phyloP scores from a whole-genome alignment of 2,329 filamentous ascomycete genomes.

The Colletotrichum cordylinicola region DNA sequence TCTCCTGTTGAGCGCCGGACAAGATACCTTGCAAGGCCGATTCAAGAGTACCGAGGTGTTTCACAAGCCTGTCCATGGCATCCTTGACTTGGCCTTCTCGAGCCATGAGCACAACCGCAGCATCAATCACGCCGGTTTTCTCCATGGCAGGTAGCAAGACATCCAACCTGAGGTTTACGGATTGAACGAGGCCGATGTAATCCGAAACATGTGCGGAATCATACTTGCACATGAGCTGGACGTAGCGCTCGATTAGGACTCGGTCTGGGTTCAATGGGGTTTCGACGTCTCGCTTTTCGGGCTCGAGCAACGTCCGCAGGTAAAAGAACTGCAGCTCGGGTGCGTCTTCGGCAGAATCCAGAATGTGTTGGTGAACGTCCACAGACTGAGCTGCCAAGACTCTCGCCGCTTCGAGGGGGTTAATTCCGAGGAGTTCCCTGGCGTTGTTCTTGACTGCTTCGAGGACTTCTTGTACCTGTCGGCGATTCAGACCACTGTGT shows the following conservation, averaged over 20 bases:
- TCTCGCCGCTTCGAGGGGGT: conserved; percentile 68
- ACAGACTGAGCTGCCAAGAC: conserved; percentile 67
- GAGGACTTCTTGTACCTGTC: conserved; percentile 76
- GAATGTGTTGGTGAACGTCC: conserved; percentile 69
- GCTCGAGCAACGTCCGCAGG: conserved; percentile 76
- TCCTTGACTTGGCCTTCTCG: conserved; percentile 82
- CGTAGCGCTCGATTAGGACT: conserved; percentile 80
- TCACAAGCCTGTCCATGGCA: conserved; percentile 85
- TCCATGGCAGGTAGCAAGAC: conserved; percentile 87
- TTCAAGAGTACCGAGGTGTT: conserved; percentile 80
- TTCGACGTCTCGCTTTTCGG: conserved; percentile 36
- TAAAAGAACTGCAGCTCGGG: conserved; percentile 77
- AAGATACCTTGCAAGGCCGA: conserved; percentile 79
- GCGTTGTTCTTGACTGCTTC: conserved; percentile 70
- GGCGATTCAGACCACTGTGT: conserved; percentile 66
- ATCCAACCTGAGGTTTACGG: conserved; percentile 74
- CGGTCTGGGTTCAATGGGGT: conserved; percentile 45
- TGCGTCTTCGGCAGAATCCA: conserved; percentile 66
- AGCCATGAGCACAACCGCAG: conserved; percentile 88
- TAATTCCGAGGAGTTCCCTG: conserved; percentile 68
- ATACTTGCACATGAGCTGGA: conserved; percentile 89
- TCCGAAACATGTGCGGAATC: conserved; percentile 83
- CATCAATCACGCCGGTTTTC: conserved; percentile 87
- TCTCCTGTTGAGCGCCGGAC: conserved; percentile 60
- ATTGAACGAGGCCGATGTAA: conserved; percentile 79